These are phyloP conservation scores for Coemansia sp. DNA, from an alignment of 192 early-diverging fungal species.

Conservation along the genomic window DNA sequence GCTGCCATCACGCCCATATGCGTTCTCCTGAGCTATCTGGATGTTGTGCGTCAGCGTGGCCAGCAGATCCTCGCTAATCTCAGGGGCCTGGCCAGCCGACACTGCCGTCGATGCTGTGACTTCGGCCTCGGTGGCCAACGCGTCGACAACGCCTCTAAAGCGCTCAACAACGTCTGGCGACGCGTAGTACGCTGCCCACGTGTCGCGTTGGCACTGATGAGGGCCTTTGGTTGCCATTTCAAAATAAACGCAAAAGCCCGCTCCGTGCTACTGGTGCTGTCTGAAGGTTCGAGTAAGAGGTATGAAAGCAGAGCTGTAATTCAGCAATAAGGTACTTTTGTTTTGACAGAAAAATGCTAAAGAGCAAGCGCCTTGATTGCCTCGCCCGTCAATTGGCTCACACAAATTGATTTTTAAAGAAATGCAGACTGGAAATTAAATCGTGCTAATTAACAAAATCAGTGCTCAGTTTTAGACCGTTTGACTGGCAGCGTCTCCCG, in stretches of 20 bases:
- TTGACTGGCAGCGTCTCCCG: slow-evolving; percentile 40
- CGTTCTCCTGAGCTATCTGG: slow-evolving; percentile 40
- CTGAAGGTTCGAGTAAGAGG: no score
- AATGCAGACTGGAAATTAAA: no score
- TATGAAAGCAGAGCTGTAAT: no score
- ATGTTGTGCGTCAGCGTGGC: slow-evolving; percentile 32
- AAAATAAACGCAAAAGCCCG: not conserved
- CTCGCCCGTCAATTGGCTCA: no score
- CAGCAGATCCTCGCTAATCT: slow-evolving; percentile 27
- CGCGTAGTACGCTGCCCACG: slow-evolving; percentile 52
- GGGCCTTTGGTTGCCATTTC: slow-evolving; percentile 37
- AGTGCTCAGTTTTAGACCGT: slow-evolving; percentile 8
- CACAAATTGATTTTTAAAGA: no score
- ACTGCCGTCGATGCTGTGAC: slow-evolving; percentile 21
- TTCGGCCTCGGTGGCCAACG: slow-evolving; percentile 40
- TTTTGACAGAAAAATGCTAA: no score
- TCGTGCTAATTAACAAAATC: no score
- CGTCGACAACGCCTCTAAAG: slow-evolving; percentile 39
- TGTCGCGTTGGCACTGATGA: slow-evolving; percentile 44
- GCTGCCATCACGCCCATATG: slow-evolving; percentile 16
- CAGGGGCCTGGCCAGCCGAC: slow-evolving; percentile 14
- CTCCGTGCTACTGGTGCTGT: no score
- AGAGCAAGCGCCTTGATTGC: no score
- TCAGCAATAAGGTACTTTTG: no score
- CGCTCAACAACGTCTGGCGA: slow-evolving; percentile 24